These are phyloP conservation scores for Gomphus bonarii DNA, from an alignment of 1,284 basidiomycete genomes.

Conservation along the genomic window DNA sequence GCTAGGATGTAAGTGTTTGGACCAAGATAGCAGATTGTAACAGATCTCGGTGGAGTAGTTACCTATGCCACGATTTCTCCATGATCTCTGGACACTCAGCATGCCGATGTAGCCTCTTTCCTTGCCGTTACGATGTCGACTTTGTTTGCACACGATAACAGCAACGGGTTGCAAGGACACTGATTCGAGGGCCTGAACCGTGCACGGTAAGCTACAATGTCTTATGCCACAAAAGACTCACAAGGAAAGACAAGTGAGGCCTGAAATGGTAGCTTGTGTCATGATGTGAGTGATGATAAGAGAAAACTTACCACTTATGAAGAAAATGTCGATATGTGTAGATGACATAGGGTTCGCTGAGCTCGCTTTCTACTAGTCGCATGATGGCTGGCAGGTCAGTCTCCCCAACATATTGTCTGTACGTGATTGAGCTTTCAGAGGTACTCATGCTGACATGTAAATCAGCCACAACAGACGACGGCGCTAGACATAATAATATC, in stretches of 20 bases:
- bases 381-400: conserved; percentile 74
- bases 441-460: background rate
- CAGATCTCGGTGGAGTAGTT: conserved; percentile 28
- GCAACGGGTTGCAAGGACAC: conserved; percentile 54
- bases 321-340: conserved; percentile 93
- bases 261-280: conserved; percentile 30
- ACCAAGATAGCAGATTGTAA: conserved; percentile 15
- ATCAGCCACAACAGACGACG: background rate
- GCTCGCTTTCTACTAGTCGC: conserved; percentile 80
- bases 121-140: conserved; percentile 63
- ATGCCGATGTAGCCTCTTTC: conserved; percentile 97
- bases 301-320: conserved; percentile 65
- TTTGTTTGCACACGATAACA: conserved; percentile 94
- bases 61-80: conserved; percentile 88
- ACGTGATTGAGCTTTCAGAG: conserved; percentile 19
- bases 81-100: conserved; percentile 79
- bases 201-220: background rate
- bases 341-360: conserved; percentile 93
- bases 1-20: conserved; percentile 35
- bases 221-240: conserved; percentile 26
- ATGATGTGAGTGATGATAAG: background rate
- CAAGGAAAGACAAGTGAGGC: conserved; percentile 91
- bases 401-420: conserved; percentile 67
- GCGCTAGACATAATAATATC: background rate
- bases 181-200: conserved; percentile 28